Conservation (phyloP, 192 early-diverging fungal species). For the Linderina pennispora region DNA sequence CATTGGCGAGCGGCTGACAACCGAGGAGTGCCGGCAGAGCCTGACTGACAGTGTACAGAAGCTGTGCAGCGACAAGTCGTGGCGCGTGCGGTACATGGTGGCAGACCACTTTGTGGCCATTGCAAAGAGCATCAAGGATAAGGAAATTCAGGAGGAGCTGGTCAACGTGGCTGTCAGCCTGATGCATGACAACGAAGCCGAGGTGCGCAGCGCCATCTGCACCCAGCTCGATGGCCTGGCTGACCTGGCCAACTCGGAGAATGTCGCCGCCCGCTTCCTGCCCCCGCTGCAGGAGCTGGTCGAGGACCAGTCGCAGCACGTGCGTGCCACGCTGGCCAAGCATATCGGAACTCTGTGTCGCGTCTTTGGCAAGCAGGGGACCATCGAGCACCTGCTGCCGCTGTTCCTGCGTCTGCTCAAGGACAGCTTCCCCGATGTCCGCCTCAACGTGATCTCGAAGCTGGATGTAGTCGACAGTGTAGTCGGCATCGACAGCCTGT, state of each 20-base stretch:
- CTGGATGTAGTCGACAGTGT: conserved; percentile 93
- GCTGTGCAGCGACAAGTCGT: conserved; percentile 89
- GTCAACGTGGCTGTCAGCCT: conserved; percentile 78
- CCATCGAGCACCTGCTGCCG: conserved; percentile 92
- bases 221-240: conserved; percentile 73
- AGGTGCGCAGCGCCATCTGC: conserved; percentile 93
- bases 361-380: conserved; percentile 90
- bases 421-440: conserved; percentile 95
- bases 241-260: conserved; percentile 71
- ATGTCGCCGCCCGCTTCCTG: conserved; percentile 70
- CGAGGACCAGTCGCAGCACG: conserved; percentile 94
- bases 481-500: conserved; percentile 96
- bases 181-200: conserved; percentile 94
- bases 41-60: conserved; percentile 67
- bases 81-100: conserved; percentile 99
- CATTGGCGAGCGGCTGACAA: conserved; percentile 72
- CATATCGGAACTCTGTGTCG: conserved; percentile 95
- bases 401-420: conserved; percentile 94
- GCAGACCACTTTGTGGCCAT: conserved; percentile 97
- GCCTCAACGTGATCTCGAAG: conserved; percentile 98
- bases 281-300: conserved; percentile 92
- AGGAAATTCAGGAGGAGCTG: conserved; percentile 68
- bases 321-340: conserved; percentile 90
- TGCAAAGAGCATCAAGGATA: conserved; percentile 42
- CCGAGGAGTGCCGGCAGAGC: conserved; percentile 72